These are phyloP conservation scores for Heterobasidion occidentale DNA, from an alignment of 1,284 basidiomycete species.

Conservation along the genomic window DNA sequence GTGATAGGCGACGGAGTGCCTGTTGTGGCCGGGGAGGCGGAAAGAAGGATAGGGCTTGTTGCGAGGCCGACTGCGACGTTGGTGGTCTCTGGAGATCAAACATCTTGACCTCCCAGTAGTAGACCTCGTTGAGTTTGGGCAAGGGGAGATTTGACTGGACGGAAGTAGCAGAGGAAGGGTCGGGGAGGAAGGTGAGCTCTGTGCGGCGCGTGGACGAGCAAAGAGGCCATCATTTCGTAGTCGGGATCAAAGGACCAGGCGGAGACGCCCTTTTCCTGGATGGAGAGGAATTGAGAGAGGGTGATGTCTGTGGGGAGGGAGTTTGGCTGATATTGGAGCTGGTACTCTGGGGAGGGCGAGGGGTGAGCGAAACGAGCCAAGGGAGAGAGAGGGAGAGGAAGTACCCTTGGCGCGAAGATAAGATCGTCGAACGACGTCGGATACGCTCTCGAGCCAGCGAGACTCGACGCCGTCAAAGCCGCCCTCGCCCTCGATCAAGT, in stretches of 20 bases:
- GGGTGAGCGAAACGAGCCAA: background rate
- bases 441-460: slow-evolving; percentile 85
- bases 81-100: slow-evolving; percentile 83
- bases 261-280: slow-evolving; percentile 96
- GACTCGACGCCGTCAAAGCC: slow-evolving; percentile 88
- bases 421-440: slow-evolving; percentile 59
- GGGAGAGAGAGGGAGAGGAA: background rate
- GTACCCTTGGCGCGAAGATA: slow-evolving; percentile 87
- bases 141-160: slow-evolving; percentile 93
- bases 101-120: slow-evolving; percentile 98
- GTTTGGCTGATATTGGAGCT: slow-evolving; percentile 86
- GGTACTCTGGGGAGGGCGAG: slow-evolving; percentile 59
- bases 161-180: slow-evolving; percentile 86
- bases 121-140: slow-evolving; percentile 94
- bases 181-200: slow-evolving; percentile 92
- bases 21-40: slow-evolving; percentile 82
- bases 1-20: slow-evolving; percentile 94
- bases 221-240: slow-evolving; percentile 85
- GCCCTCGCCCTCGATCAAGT: slow-evolving; percentile 84
- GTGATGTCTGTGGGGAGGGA: slow-evolving; percentile 94
- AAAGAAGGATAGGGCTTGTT: slow-evolving; percentile 91
- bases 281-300: slow-evolving; percentile 92
- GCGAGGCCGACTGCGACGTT: slow-evolving; percentile 85
- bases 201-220: slow-evolving; percentile 90
- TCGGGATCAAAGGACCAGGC: slow-evolving; percentile 98